These are phyloP conservation scores for Aspergillus puulaauensis DNA, from an alignment of 2,329 filamentous ascomycete genomes.

Conservation along the genomic window DNA sequence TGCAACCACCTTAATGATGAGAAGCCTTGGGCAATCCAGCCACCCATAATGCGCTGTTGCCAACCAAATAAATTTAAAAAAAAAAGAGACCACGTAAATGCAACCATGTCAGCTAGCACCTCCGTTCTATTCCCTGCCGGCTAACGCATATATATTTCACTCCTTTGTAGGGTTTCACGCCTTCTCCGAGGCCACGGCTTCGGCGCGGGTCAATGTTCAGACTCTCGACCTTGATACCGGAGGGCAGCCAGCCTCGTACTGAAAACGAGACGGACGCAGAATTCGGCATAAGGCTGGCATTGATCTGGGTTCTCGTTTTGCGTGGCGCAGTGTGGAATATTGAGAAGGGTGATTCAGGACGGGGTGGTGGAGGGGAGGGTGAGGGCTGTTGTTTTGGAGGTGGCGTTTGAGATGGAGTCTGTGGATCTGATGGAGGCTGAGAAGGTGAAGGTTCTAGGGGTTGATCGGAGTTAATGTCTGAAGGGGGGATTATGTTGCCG, in stretches of 20 bases:
- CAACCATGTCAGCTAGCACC: constrained; percentile 20
- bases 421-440: constrained; percentile 15
- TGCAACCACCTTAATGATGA: neutral
- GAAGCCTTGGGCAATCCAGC: neutral
- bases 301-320: constrained; percentile 56
- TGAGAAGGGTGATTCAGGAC: constrained; percentile 13
- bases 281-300: constrained; percentile 76
- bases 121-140: constrained; percentile 52
- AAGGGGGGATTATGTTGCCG: constrained; percentile 1
- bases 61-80: neutral
- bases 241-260: constrained; percentile 64
- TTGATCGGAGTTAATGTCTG: constrained; percentile 8
- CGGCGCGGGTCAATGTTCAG: constrained; percentile 68
- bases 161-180: constrained; percentile 93
- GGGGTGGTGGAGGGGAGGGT: constrained; percentile 8
- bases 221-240: constrained; percentile 63
- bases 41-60: neutral
- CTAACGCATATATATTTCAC: constrained; percentile 91
- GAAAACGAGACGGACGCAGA: constrained; percentile 68
- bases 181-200: constrained; percentile 80
- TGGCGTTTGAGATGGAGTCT: constrained; percentile 23
- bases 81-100: constrained; percentile 2
- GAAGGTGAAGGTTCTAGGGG: constrained; percentile 11
- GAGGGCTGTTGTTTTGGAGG: constrained; percentile 12
- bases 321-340: constrained; percentile 29